phyloP scores from a whole-genome alignment of 129 eudicot genomes.

The Artemisia annua region DNA sequence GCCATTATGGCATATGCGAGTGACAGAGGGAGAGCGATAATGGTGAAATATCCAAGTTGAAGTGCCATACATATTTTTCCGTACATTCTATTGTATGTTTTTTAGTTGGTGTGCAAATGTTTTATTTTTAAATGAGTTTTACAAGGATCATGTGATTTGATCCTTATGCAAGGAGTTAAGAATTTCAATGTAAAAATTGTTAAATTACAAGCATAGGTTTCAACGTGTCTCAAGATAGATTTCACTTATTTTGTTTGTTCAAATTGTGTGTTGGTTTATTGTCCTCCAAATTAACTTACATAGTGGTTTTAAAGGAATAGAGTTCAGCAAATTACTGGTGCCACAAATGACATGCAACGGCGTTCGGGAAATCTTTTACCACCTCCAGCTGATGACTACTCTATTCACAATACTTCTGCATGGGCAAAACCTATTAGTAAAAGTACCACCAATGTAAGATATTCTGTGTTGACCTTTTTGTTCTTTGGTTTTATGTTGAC shows the following conservation, averaged over 20 bases:
- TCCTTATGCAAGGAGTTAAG: background rate
- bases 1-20: too few relatives aligned
- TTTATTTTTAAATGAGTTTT: background rate
- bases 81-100: too few relatives aligned
- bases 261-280: constrained; percentile 21
- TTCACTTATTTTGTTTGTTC: constrained; percentile 12
- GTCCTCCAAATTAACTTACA: constrained; percentile 18
- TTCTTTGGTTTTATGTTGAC: background rate
- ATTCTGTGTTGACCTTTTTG: constrained; percentile 10
- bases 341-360: constrained; percentile 29
- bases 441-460: constrained; percentile 36
- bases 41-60: too few relatives aligned
- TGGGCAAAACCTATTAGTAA: constrained; percentile 29
- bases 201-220: constrained; percentile 1
- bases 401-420: constrained; percentile 18
- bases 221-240: background rate
- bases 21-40: too few relatives aligned
- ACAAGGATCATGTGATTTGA: background rate
- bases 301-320: constrained; percentile 34
- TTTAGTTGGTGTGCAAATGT: too few relatives aligned
- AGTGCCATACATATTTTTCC: too few relatives aligned
- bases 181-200: background rate
- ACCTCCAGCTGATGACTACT: constrained; percentile 35
- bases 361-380: constrained; percentile 41
- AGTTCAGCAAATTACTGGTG: constrained; percentile 40